Evolutionary conservation across 2,329 filamentous ascomycete species (phyloP), one percentile per base, ranked within the genome.

Genomic region (Alternaria sp.): DNA sequence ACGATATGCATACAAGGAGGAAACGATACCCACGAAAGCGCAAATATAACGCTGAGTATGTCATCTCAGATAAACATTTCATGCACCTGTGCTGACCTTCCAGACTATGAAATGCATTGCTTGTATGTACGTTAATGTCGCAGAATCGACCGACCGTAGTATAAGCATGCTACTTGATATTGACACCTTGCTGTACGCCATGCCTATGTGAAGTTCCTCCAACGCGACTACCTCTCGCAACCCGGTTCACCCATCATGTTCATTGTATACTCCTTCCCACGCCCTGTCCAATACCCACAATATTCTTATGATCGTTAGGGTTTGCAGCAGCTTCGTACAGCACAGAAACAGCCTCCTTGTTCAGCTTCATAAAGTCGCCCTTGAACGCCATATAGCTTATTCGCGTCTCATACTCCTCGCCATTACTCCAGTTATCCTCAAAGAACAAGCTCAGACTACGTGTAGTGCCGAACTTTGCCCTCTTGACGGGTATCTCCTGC

Each of bases 291-390:
- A 75, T 76, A 1, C 83, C 82, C 21, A 75, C 76, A 51, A 81
- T 79, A 62, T 80, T 67, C 81, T 86, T 88, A 82, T 99, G 96
- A 82, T 99, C 96, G 50, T 83, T 88, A 12, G 95, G 96, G 79
- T 97, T 97, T 36, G 96, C 91, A 25, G 95, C 95, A 17, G 93
- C 91, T 86, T 99, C 96, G 80, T 98, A 99, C 64, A 97, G 74
- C 72, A 98, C 95, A 70, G 91, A 93, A 7, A 91, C 84, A 1
- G 96, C 93, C 77, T 95, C 93, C 59, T 91, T 86, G 50, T 91
- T 96, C 74, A 97, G 81, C 77, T 90, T 89, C 87, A 96, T 96
- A 86, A 93, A 98, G 81, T 97, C 93, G 23, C 96, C 96, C 81
- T 93, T 94, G 84, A 99, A 98, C 1, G 92, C 96, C 60, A 98